Evolutionary conservation across 2,329 filamentous ascomycete species (phyloP).

Genomic region (Xylariaceae sp.): DNA sequence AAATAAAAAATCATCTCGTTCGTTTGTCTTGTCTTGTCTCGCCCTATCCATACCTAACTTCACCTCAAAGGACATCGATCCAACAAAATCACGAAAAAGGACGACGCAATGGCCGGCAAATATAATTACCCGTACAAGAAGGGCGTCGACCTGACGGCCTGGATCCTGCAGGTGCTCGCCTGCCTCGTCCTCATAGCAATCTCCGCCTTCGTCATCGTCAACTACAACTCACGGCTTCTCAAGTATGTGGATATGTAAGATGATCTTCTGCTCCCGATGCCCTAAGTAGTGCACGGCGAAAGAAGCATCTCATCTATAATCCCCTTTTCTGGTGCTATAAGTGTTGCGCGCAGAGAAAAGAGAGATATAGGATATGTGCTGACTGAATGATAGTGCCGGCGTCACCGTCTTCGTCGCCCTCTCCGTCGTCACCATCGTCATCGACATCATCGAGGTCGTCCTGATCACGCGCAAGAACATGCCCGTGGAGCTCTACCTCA

Average conservation of each 20-base stretch:
- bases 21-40: too few relatives aligned
- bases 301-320: too few relatives aligned
- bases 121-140: constrained; percentile 20
- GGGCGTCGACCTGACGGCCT: constrained; percentile 25
- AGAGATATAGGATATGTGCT: background rate
- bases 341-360: background rate
- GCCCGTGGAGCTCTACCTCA: constrained; percentile 24
- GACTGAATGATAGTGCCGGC: constrained; percentile 10
- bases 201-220: constrained; percentile 4
- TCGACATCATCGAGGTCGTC: constrained; percentile 26
- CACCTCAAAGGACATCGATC: too few relatives aligned
- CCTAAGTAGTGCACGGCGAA: too few relatives aligned
- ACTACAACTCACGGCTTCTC: background rate
- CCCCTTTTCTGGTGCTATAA: background rate
- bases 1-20: too few relatives aligned
- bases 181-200: constrained; percentile 22
- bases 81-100: too few relatives aligned
- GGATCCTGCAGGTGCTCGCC: constrained; percentile 25
- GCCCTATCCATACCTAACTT: too few relatives aligned
- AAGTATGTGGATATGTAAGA: background rate
- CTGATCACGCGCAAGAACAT: constrained; percentile 20
- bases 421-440: constrained; percentile 19
- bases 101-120: too few relatives aligned
- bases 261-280: too few relatives aligned
- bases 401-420: constrained; percentile 23